Conservation (phyloP, 1,284 basidiomycete genomes). For the Trichosporon sp. region DNA sequence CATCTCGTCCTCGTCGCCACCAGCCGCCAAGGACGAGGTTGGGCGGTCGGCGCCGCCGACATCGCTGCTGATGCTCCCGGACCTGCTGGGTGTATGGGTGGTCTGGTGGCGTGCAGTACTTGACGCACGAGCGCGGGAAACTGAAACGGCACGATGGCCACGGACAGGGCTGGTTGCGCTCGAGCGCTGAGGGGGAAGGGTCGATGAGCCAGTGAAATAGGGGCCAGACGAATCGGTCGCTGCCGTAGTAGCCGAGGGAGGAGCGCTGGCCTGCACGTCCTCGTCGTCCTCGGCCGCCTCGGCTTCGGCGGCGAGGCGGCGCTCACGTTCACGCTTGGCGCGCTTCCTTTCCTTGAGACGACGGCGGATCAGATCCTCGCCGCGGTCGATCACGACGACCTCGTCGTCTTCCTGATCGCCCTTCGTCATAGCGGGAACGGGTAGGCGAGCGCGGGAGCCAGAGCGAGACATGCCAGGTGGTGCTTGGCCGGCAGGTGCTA, state of each 20-base stretch:
- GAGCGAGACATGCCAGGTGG: conserved; percentile 10
- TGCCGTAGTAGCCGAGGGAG: background rate
- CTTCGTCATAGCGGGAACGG: conserved; percentile 1
- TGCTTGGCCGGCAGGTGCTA: background rate
- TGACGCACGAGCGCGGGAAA: background rate
- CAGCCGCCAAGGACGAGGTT: background rate
- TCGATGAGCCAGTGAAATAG: background rate
- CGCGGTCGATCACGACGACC: conserved; percentile 52
- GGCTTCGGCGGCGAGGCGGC: conserved; percentile 20
- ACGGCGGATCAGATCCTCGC: conserved; percentile 55
- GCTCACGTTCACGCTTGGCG: conserved; percentile 39
- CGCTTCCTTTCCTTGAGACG: conserved; percentile 54
- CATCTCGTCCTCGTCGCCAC: background rate
- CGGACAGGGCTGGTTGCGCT: background rate
- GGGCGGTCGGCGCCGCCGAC: background rate
- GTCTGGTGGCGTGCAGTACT: background rate
- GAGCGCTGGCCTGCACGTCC: conserved; percentile 7
- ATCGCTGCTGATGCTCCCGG: conserved; percentile 1
- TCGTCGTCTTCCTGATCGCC: conserved; percentile 51
- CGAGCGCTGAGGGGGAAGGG: background rate
- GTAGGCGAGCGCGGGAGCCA: conserved; percentile 16
- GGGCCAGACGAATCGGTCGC: background rate
- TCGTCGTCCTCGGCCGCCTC: conserved; percentile 23
- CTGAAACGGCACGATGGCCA: background rate
- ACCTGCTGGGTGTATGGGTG: background rate